These are phyloP conservation scores for Acer saccharum DNA, from an alignment of 345 rosid species.

Conservation along the genomic window DNA sequence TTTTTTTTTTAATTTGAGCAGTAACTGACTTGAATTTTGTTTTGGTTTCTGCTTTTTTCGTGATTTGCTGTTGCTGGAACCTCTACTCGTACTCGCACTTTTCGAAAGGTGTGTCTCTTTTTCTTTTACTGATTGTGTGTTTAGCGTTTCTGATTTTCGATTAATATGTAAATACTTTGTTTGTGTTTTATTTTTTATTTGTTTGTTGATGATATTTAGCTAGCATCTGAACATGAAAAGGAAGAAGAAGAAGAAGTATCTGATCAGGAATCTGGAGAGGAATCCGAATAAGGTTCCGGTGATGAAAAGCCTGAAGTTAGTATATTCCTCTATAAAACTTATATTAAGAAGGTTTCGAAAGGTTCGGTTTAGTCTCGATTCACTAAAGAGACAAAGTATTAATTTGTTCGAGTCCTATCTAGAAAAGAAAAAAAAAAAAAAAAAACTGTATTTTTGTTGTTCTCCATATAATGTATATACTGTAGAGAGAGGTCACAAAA, in stretches of 20 bases:
- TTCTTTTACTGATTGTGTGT: slow-evolving; percentile 1
- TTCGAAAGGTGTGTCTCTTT: slow-evolving; percentile 39
- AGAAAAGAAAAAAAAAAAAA: too few relatives aligned
- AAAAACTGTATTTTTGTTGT: too few relatives aligned
- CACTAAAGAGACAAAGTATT: too few relatives aligned
- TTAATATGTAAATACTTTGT: neutral
- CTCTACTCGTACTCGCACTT: slow-evolving; percentile 54
- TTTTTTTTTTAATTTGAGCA: too few relatives aligned
- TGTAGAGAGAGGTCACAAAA: too few relatives aligned
- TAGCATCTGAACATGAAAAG: slow-evolving; percentile 55
- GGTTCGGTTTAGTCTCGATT: too few relatives aligned
- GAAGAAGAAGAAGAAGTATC: slow-evolving; percentile 53
- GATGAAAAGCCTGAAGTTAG: slow-evolving; percentile 44
- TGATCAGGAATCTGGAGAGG: slow-evolving; percentile 68
- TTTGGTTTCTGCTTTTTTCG: too few relatives aligned
- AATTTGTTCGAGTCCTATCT: too few relatives aligned
- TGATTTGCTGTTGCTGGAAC: slow-evolving; percentile 54
- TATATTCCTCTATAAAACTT: neutral
- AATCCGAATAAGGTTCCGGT: slow-evolving; percentile 37
- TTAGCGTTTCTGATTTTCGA: neutral
- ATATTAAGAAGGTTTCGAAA: too few relatives aligned
- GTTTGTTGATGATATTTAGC: slow-evolving; percentile 29
- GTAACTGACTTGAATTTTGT: neutral
- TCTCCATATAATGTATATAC: too few relatives aligned
- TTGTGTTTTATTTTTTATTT: neutral